Evolutionary conservation across 148 eudicot genomes (phyloP), one percentile per base, ranked within the genome.

Genomic region (Gaultheria prostrata): DNA sequence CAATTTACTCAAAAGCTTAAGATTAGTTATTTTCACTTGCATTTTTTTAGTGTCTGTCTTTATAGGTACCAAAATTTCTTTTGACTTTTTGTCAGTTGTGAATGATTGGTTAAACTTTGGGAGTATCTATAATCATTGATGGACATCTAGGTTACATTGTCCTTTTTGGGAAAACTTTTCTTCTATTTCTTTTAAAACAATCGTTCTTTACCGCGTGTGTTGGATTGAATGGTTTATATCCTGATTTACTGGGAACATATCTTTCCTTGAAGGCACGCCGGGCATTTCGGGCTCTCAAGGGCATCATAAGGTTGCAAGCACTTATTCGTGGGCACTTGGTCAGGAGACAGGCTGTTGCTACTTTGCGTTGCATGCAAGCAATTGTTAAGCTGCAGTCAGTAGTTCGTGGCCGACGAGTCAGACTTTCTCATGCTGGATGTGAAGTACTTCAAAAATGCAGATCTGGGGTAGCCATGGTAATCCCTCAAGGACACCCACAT

Each of bases 271-370:
- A 92, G 95, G 95, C 93, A 76, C 90, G 92, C 54, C 87, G 91
- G 48, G 90, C 92, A 78, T 89, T 90, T 83, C 77, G 89, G 72
- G 90, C 91, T 80, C 92, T 91, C 43, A 89, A 92, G 85, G 93
- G 95, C 80, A 91, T 92, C 82, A 91, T 89, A 88, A 91, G 91
- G 90, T 85, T 92, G 72, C 95, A 92, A 92, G 95, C 95, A 70
- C 93, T 92, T 57, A 85, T 89, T 84, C 92, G 95, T 21, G 95
- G 95, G 69, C 93, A 91, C 85, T 86, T 91, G 86, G 95, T 92
- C n/a, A 88, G 95, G 85, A 91, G 95, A 73, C 95, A 92, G 84
- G 95, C 95, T 35, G 89, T 87, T 84, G 87, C 91, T 51, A 91
- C 95, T 78, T 85, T 92, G 83, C 88, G 81, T 69, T 92, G 91